Conservation (phyloP, 306 rosid species). For the Luffa acutangula region DNA sequence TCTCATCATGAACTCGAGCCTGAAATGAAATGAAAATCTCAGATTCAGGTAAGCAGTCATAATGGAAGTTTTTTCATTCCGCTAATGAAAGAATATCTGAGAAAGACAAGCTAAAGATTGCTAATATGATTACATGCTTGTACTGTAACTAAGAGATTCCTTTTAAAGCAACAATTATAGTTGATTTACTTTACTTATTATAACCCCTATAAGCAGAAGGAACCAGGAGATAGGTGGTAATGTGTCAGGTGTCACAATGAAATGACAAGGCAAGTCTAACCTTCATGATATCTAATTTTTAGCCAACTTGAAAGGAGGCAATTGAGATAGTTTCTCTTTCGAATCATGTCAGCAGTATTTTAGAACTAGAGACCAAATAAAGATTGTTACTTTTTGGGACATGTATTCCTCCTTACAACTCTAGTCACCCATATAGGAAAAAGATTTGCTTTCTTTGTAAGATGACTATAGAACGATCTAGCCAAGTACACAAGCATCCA, state of each 20-base stretch:
- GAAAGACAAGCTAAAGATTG: not conserved
- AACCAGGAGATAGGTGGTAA: not conserved
- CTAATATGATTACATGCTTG: not conserved
- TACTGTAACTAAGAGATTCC: not conserved
- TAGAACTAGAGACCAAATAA: not conserved
- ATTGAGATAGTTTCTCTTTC: not conserved
- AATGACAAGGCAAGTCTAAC: not conserved
- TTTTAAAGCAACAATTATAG: not conserved
- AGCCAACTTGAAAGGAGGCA: not conserved
- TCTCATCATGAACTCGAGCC: constrained; percentile 96
- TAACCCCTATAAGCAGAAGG: not conserved
- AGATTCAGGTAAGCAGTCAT: constrained; percentile 13
- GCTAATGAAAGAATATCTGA: not conserved
- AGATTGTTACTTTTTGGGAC: not conserved
- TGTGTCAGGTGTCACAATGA: not conserved
- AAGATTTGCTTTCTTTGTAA: not conserved
- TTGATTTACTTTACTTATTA: not conserved
- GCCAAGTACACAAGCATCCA: not conserved
- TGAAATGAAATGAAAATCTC: constrained; percentile 31
- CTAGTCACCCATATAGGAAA: not conserved
- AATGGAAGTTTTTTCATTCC: not conserved
- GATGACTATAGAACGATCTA: not conserved
- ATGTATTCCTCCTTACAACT: not conserved
- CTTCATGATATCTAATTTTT: not conserved
- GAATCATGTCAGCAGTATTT: not conserved